Conservation (phyloP, 2,329 filamentous ascomycete species). For the Clarireedia homoeocarpa region DNA sequence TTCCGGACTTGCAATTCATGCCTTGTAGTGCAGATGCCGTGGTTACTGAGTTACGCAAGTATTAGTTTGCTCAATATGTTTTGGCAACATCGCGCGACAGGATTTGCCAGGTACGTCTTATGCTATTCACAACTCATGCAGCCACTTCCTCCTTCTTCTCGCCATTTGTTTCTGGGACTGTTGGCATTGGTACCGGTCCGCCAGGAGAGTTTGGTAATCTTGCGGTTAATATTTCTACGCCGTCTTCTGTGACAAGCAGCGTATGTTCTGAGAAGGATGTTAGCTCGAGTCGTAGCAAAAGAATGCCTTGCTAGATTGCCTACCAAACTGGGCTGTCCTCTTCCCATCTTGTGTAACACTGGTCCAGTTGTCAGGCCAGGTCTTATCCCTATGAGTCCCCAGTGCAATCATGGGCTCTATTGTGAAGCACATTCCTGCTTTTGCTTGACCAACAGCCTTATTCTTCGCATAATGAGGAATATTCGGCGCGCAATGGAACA, state of each 20-base stretch:
- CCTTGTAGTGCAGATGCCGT: neutral
- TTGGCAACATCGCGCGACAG: neutral
- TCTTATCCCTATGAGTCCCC: constrained; percentile 85
- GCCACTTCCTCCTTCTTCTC: constrained; percentile 4
- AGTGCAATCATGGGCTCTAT: constrained; percentile 98
- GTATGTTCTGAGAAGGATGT: constrained; percentile 58
- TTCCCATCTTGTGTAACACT: constrained; percentile 87
- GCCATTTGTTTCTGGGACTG: constrained; percentile 15
- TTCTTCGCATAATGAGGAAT: constrained; percentile 98
- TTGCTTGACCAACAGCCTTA: constrained; percentile 89
- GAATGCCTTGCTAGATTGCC: constrained; percentile 27
- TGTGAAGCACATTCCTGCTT: constrained; percentile 96
- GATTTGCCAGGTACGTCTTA: neutral
- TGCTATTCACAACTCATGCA: neutral
- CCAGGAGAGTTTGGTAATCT: constrained; percentile 57
- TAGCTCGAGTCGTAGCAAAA: constrained; percentile 8
- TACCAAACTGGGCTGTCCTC: constrained; percentile 86
- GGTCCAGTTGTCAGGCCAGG: constrained; percentile 99
- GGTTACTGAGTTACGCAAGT: neutral
- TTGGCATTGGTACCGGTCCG: constrained; percentile 47
- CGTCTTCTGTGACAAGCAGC: constrained; percentile 72
- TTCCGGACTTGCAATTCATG: neutral
- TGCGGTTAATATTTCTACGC: constrained; percentile 74
- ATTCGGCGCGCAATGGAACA: constrained; percentile 91
- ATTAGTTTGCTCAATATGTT: neutral